These are phyloP conservation scores for Escallonia herrerae DNA, from an alignment of 129 eudicot species.

Conservation along the genomic window DNA sequence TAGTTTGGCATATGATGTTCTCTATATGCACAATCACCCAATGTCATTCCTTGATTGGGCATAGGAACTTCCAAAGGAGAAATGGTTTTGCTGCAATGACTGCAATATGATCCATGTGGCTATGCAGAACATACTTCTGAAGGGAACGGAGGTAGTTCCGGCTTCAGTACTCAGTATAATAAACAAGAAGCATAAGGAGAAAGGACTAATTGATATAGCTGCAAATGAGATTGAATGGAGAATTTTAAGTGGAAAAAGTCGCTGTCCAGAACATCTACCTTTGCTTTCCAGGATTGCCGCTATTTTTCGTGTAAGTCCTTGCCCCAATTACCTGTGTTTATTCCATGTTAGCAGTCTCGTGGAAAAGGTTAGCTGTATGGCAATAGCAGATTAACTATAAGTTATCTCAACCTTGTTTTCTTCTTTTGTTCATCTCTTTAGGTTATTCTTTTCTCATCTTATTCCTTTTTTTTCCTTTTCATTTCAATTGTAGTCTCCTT, in stretches of 20 bases:
- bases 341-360: no score
- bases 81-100: conserved; percentile 86
- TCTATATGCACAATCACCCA: no score
- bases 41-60: conserved; percentile 1
- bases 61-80: conserved; percentile 86
- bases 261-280: conserved; percentile 57
- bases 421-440: no score
- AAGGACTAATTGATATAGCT: conserved; percentile 33
- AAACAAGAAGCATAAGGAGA: conserved; percentile 37
- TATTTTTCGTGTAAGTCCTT: conserved; percentile 67
- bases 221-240: conserved; percentile 53
- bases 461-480: no score
- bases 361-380: no score
- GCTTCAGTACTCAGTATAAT: conserved; percentile 33
- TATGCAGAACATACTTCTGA: conserved; percentile 45
- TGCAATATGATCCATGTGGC: conserved; percentile 64
- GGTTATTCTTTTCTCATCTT: no score
- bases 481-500: no score
- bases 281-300: conserved; percentile 83
- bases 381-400: no score
- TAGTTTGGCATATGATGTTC: not conserved
- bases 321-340: not conserved
- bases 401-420: no score
- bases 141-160: conserved; percentile 56
- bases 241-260: conserved; percentile 84